Evolutionary conservation across 768 basidiomycete species (phyloP).

Genomic region (Lactifluus piperatus): DNA sequence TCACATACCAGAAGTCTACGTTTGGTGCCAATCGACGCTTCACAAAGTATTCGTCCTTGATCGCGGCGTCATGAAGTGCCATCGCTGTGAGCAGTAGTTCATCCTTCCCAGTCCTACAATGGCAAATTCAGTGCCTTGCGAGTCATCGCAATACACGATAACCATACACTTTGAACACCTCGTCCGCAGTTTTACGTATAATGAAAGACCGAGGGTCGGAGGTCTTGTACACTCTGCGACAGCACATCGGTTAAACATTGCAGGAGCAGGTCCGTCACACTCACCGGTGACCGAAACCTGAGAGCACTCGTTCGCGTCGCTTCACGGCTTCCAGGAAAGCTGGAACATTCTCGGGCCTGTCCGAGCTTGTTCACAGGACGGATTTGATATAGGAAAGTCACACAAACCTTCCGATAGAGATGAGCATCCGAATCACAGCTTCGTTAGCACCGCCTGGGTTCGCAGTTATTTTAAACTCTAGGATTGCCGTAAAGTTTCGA

Average conservation of each 20-base stretch:
- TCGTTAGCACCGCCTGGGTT: constrained; percentile 76
- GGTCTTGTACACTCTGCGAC: constrained; percentile 59
- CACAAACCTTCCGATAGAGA: constrained; percentile 72
- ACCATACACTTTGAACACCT: constrained; percentile 83
- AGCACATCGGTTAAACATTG: background rate
- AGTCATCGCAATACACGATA: background rate
- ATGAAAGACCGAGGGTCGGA: constrained; percentile 90
- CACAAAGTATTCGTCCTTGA: constrained; percentile 87
- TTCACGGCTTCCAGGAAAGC: constrained; percentile 84
- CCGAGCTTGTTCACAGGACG: background rate
- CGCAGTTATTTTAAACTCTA: background rate
- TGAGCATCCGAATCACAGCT: constrained; percentile 89
- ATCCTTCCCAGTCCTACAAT: constrained; percentile 69
- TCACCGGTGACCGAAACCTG: constrained; percentile 83
- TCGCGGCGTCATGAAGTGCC: constrained; percentile 78
- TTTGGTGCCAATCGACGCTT: constrained; percentile 78
- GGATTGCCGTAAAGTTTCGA: background rate
- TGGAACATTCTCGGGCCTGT: constrained; percentile 74
- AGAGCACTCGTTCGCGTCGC: constrained; percentile 77
- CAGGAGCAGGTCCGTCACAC: constrained; percentile 18
- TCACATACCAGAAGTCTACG: constrained; percentile 78
- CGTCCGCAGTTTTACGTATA: constrained; percentile 82
- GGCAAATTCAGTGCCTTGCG: background rate
- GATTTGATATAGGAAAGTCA: background rate
- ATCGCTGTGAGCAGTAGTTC: constrained; percentile 84